Percentiles rank a stretch among this genome's conserved stretches.
Evolutionary conservation across 768 basidiomycete species (phyloP).

Genomic region (Podaxis sp.): DNA sequence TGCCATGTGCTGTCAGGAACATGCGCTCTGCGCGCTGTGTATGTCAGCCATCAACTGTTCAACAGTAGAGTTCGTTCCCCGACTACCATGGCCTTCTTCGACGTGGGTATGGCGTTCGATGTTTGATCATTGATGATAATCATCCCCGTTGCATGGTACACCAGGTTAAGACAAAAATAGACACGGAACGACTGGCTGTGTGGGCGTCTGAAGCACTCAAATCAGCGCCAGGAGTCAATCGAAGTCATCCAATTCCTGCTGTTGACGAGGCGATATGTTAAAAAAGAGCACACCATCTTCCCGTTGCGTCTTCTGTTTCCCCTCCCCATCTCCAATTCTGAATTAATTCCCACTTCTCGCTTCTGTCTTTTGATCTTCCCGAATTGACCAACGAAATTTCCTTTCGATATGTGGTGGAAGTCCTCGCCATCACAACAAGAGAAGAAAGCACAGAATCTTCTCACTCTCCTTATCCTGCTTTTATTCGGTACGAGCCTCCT

Average conservation of each 20-base stretch:
- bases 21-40: background rate
- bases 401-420: background rate
- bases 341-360: background rate
- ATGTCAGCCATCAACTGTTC: background rate
- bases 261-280: background rate
- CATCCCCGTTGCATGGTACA: background rate
- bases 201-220: background rate
- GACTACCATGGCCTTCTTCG: background rate
- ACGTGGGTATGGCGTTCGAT: background rate
- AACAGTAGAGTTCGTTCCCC: background rate
- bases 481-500: conserved; percentile 6
- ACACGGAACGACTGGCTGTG: background rate
- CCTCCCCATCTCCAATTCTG: background rate
- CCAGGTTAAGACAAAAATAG: background rate
- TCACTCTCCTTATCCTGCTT: background rate
- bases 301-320: background rate
- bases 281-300: background rate
- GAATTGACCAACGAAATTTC: background rate
- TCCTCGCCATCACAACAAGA: background rate
- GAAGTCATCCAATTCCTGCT: background rate
- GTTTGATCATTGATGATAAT: background rate
- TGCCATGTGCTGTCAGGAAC: background rate
- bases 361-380: background rate
- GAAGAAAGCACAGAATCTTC: background rate
- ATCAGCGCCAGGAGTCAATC: background rate